phyloP scores from a whole-genome alignment of 2,329 filamentous ascomycete species.

The Ascosphaera apis region DNA sequence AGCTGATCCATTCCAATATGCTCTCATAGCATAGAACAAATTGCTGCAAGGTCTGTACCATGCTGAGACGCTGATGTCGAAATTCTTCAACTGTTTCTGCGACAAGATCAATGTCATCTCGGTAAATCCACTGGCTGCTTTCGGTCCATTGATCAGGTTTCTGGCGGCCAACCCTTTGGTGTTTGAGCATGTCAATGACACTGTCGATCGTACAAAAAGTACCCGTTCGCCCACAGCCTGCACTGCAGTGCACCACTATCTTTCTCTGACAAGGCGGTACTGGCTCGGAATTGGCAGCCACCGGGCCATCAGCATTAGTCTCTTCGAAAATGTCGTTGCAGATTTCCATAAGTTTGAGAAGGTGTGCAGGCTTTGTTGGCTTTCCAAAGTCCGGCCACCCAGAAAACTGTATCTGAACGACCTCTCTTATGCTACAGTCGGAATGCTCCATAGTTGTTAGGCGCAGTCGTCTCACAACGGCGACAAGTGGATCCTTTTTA shows the following conservation, averaged over 20 bases:
- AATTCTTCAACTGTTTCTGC: constrained; percentile 81
- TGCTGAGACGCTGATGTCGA: constrained; percentile 65
- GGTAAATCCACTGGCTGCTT: constrained; percentile 39
- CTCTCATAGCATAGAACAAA: constrained; percentile 95
- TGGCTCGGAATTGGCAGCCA: constrained; percentile 35
- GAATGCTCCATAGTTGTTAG: too few species aligned
- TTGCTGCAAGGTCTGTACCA: constrained; percentile 87
- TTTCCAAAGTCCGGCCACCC: constrained; percentile 97
- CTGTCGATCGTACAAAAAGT: constrained; percentile 94
- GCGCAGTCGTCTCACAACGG: too few species aligned
- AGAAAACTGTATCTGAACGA: constrained; percentile 84
- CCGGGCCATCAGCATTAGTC: constrained; percentile 10
- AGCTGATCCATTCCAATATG: constrained; percentile 57
- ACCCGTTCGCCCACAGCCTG: constrained; percentile 83
- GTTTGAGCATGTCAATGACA: constrained; percentile 87
- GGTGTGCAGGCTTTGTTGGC: constrained; percentile 66
- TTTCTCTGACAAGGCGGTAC: constrained; percentile 35
- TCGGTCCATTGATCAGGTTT: constrained; percentile 9
- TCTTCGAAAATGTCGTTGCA: constrained; percentile 42
- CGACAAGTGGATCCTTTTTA: too few species aligned
- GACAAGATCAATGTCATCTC: constrained; percentile 55
- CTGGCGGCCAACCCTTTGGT: constrained; percentile 28
- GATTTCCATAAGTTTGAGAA: constrained; percentile 74
- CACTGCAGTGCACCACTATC: constrained; percentile 83
- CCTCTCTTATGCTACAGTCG: too few species aligned